A percentile compares a stretch with the other conserved stretches of the same genome.
Conservation (phyloP, 169 alveolate genomes). For the Eimeria praecox region DNA sequence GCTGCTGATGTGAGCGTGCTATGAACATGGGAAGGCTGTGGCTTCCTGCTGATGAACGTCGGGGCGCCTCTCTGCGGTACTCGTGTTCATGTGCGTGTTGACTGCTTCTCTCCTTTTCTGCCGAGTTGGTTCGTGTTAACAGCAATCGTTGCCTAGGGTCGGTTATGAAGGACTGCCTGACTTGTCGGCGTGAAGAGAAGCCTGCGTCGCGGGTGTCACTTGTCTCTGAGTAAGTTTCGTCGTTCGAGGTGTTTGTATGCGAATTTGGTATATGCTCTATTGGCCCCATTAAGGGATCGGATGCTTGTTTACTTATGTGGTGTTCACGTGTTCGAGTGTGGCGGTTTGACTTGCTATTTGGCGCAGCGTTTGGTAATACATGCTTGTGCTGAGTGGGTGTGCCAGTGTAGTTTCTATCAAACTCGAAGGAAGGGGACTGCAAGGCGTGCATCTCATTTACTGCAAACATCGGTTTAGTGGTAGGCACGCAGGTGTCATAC, state of each 20-base stretch:
- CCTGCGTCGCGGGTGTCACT: neutral
- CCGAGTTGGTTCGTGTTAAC: conserved; percentile 32
- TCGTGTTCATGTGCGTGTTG: conserved; percentile 2
- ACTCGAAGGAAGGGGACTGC: neutral
- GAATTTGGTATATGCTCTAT: too few species aligned
- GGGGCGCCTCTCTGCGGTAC: neutral
- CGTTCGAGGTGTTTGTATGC: too few species aligned
- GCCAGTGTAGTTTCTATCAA: neutral
- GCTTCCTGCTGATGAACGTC: conserved; percentile 69
- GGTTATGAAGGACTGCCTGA: neutral
- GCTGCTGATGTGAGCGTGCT: conserved; percentile 46
- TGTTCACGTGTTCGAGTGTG: neutral
- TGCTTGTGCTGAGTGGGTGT: neutral
- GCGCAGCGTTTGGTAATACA: neutral
- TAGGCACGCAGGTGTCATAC: conserved; percentile 5
- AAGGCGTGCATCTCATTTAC: neutral
- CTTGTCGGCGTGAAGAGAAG: conserved; percentile 29
- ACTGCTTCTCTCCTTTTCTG: conserved; percentile 16
- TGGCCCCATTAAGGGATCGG: too few species aligned
- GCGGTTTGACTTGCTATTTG: neutral
- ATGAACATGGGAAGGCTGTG: conserved; percentile 61
- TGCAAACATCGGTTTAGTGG: neutral
- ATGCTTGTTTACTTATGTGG: neutral
- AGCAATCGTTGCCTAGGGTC: conserved; percentile 62
- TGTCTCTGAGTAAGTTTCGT: neutral